A percentile compares a stretch with the other conserved stretches of the same genome.
Conservation (phyloP, 805 yeast species). For the Yueomyces sinensis region DNA sequence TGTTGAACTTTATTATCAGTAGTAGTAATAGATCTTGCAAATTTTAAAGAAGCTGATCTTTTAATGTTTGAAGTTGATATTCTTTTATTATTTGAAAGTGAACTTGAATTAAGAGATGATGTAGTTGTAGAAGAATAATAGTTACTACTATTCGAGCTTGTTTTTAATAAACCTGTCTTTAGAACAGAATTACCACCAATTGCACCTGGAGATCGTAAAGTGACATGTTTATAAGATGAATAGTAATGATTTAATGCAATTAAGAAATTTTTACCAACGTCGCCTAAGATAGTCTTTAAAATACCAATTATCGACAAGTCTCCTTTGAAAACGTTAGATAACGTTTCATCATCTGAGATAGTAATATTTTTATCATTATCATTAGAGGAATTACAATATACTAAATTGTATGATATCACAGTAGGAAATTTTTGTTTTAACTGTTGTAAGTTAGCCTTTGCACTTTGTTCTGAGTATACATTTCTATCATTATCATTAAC, state of each 20-base stretch:
- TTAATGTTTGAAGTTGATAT: constrained; percentile 26
- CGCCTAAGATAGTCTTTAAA: constrained; percentile 59
- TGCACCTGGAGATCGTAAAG: constrained; percentile 71
- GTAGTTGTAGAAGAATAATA: constrained; percentile 4
- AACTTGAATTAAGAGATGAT: constrained; percentile 3
- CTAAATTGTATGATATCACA: constrained; percentile 19
- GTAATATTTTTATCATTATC: constrained; percentile 1
- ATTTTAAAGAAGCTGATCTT: constrained; percentile 20
- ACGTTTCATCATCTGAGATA: background rate
- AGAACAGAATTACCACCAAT: constrained; percentile 37
- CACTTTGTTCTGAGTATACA: constrained; percentile 10
- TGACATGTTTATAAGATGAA: constrained; percentile 61
- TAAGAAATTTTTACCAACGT: constrained; percentile 51
- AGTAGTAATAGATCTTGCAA: constrained; percentile 22
- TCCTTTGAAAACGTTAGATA: constrained; percentile 4
- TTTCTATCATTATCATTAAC: no score
- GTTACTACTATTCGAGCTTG: background rate
- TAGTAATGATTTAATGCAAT: constrained; percentile 54
- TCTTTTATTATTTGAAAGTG: constrained; percentile 6
- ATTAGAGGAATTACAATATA: no score
- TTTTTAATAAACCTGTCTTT: constrained; percentile 23
- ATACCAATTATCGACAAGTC: constrained; percentile 11
- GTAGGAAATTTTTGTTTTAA: constrained; percentile 26
- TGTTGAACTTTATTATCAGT: constrained; percentile 25
- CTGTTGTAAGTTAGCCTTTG: constrained; percentile 20